Percentiles rank a stretch among this genome's conserved stretches.
Conservation (phyloP, 495 filamentous ascomycete species). For the Pseudevernia furfuracea region DNA sequence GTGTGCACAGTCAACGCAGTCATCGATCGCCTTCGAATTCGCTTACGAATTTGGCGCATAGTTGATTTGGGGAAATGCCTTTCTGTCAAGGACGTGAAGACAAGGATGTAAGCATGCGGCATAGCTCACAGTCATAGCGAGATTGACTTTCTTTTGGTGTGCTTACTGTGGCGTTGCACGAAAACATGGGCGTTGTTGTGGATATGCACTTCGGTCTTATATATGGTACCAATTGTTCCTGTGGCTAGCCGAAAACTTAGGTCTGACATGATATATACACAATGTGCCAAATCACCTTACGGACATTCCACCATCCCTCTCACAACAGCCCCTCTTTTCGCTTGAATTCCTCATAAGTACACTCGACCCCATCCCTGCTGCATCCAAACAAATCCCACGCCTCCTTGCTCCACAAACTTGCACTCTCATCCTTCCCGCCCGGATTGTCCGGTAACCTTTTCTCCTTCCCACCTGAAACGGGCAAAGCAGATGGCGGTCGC, state of each 20-base stretch:
- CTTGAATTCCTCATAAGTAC: conserved; percentile 17
- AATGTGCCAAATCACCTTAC: background rate
- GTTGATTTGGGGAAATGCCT: background rate
- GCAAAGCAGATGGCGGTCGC: background rate
- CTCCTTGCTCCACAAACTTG: conserved; percentile 48
- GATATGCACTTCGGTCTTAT: background rate
- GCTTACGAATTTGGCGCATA: conserved; percentile 15
- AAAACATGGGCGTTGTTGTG: background rate
- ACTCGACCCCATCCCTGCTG: conserved; percentile 27
- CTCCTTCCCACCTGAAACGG: background rate
- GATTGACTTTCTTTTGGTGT: background rate
- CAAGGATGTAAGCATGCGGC: background rate
- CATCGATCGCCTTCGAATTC: conserved; percentile 12
- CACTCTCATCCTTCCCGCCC: background rate
- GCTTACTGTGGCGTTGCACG: background rate
- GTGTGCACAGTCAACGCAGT: conserved; percentile 1
- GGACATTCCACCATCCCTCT: background rate
- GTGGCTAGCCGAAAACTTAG: background rate
- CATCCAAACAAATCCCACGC: conserved; percentile 55
- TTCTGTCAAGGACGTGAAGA: background rate
- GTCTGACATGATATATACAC: background rate
- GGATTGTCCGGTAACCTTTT: background rate
- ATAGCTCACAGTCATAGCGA: background rate
- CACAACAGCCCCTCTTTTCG: conserved; percentile 11
- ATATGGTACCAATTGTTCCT: background rate